Evolutionary conservation across 768 basidiomycete species (phyloP).

Genomic region (Lactarius evosmus): DNA sequence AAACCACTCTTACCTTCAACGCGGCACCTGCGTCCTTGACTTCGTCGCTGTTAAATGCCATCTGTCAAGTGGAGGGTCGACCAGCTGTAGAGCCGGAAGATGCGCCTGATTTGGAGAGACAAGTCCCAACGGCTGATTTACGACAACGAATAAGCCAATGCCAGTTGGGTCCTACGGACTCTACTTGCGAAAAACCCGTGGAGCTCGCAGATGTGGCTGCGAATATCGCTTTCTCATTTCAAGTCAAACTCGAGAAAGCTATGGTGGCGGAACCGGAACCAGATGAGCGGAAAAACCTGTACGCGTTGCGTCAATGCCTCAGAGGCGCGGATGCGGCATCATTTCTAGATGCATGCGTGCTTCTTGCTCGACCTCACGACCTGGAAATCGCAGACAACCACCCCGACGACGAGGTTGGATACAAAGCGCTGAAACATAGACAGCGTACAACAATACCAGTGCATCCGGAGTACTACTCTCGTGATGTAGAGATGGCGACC

Average conservation of each 20-base stretch:
- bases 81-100: slow-evolving; percentile 10
- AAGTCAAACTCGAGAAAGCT: slow-evolving; percentile 10
- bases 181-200: slow-evolving; percentile 1
- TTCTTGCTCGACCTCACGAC: slow-evolving; percentile 6
- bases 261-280: background rate
- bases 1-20: slow-evolving; percentile 63
- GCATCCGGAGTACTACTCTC: slow-evolving; percentile 23
- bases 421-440: slow-evolving; percentile 28
- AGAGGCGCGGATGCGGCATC: slow-evolving; percentile 25
- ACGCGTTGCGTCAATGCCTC: slow-evolving; percentile 12
- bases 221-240: slow-evolving; percentile 18
- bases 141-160: slow-evolving; percentile 25
- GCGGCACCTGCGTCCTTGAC: slow-evolving; percentile 32
- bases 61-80: slow-evolving; percentile 27
- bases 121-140: slow-evolving; percentile 17
- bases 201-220: background rate
- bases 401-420: slow-evolving; percentile 58
- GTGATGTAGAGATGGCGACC: slow-evolving; percentile 15
- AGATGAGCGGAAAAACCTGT: slow-evolving; percentile 14
- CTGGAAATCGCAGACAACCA: slow-evolving; percentile 19
- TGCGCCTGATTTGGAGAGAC: background rate
- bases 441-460: slow-evolving; percentile 19
- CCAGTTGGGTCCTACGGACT: slow-evolving; percentile 22
- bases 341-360: slow-evolving; percentile 23
- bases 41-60: slow-evolving; percentile 26